Base-by-base conservation (phyloP, 164 flowering plant genomes). In the Vitis amurensis region DNA sequence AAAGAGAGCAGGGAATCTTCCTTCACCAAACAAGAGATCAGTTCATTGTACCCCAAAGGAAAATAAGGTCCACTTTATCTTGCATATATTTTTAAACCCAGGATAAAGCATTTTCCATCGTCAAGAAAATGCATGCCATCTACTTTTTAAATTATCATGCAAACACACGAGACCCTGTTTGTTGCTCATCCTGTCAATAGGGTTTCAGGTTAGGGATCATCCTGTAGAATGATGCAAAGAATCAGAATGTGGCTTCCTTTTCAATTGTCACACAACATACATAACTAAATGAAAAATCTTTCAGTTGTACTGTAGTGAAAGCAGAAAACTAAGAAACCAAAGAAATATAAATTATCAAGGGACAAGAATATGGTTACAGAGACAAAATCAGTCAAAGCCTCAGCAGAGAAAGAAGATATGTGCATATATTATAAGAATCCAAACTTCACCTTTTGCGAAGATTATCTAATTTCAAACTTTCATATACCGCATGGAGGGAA, bases 401-500 rank as follows among this genome's bases (percentile, higher is more conserved):
- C 17, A 49, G 3, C 50, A n/a, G 57, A 51, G 11, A 51, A 7
- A 61, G 49, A 51, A 17, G 3, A 31, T 2, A 13, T 37, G 7
- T 6, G 9, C 23, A 50, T 27, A 52, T 37, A 15, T 48, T 16
- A 61, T 13, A 68, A 59, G 9, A 50, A 59, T 23, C 4, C 27
- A 14, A 51, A 61, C 23, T 67, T 69, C 74, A 95, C 99, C 86
- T 66, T 75, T 85, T 93, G 17, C 97, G 97, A 63, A 90, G 97
- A 81, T 69, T 85, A 70, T 92, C 87, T 59, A 93, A 82, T 73
- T 96, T 96, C 77, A 93, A 78, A 77, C 78, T 84, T 79, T 96
- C 99, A 81, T 96, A 96, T 14, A 96, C 86, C 10, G 98, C 91
- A 87, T 96, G 99, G 79, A 96, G 73, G 19, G 84, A 77, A 69